phyloP scores from a whole-genome alignment of 495 filamentous ascomycete genomes.

The Penicillium lagena region DNA sequence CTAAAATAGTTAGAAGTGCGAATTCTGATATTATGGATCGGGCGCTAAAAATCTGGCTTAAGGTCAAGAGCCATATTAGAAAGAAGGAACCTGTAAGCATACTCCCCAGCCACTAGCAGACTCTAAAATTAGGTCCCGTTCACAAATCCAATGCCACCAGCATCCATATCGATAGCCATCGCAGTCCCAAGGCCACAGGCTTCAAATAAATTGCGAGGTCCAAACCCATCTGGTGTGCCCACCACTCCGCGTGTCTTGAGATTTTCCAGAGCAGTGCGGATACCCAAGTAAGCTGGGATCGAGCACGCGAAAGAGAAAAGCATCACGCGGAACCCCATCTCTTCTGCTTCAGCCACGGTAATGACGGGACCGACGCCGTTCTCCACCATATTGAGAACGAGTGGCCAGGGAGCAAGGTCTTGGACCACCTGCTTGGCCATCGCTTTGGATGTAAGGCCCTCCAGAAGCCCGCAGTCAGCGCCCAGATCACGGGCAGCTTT shows the following conservation, averaged over 20 bases:
- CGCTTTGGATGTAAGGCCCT: slow-evolving; percentile 53
- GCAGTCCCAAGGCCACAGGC: slow-evolving; percentile 54
- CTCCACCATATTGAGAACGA: slow-evolving; percentile 60
- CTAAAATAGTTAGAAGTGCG: no score
- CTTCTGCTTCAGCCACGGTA: slow-evolving; percentile 47
- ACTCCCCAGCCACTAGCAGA: no score
- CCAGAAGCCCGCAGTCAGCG: slow-evolving; percentile 60
- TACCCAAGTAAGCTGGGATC: slow-evolving; percentile 46
- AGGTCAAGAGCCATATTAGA: no score
- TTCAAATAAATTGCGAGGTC: slow-evolving; percentile 46
- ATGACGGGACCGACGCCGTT: slow-evolving; percentile 54
- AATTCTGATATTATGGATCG: no score
- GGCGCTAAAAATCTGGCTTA: no score
- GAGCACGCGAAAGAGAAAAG: slow-evolving; percentile 52
- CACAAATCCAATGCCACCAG: slow-evolving; percentile 48
- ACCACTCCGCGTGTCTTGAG: slow-evolving; percentile 44
- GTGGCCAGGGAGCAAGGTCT: slow-evolving; percentile 51
- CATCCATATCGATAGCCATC: slow-evolving; percentile 49
- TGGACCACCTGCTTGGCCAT: slow-evolving; percentile 44
- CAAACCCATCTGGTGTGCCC: slow-evolving; percentile 39
- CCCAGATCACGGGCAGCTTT: slow-evolving; percentile 49
- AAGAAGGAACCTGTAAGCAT: no score
- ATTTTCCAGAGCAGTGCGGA: slow-evolving; percentile 35
- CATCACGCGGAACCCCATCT: slow-evolving; percentile 58
- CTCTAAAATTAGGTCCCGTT: no score